These are phyloP conservation scores for Globisporangium canariense DNA, from an alignment of 352 stramenopile species.

Conservation along the genomic window DNA sequence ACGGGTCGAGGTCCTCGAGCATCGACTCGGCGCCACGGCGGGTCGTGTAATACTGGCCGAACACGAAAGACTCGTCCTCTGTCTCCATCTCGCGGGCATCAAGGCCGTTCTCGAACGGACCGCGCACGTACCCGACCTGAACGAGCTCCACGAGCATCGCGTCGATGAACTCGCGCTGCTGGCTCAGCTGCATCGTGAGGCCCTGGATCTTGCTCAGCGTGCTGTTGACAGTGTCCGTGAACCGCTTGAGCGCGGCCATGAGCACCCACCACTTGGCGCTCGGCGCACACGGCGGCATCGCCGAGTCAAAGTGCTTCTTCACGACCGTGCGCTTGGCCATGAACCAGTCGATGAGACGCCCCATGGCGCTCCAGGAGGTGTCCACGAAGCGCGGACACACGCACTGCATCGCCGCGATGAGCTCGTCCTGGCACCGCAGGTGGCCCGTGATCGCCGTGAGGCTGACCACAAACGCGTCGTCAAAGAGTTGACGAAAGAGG, in stretches of 20 bases:
- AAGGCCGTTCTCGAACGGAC: constrained; percentile 11
- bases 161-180: constrained; percentile 13
- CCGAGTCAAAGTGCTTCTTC: constrained; percentile 16
- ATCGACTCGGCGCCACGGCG: constrained; percentile 8
- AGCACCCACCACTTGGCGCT: constrained; percentile 12
- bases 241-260: constrained; percentile 20
- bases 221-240: constrained; percentile 10
- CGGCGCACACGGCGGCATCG: constrained; percentile 14
- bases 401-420: constrained; percentile 8
- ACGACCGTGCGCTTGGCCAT: constrained; percentile 8
- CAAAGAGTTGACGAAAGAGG: constrained; percentile 14
- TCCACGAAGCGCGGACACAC: constrained; percentile 17
- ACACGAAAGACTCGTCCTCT: constrained; percentile 13
- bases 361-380: constrained; percentile 15
- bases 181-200: constrained; percentile 8
- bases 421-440: constrained; percentile 11
- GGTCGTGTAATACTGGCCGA: constrained; percentile 13
- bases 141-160: constrained; percentile 15
- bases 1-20: constrained; percentile 18
- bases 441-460: constrained; percentile 13
- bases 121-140: constrained; percentile 17
- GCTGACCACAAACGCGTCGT: constrained; percentile 11
- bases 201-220: constrained; percentile 9
- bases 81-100: constrained; percentile 9
- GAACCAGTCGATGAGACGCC: constrained; percentile 17